phyloP scores from a whole-genome alignment of 2,329 filamentous ascomycete species.

The Ophiocordyceps polyrhachis-furcata region DNA sequence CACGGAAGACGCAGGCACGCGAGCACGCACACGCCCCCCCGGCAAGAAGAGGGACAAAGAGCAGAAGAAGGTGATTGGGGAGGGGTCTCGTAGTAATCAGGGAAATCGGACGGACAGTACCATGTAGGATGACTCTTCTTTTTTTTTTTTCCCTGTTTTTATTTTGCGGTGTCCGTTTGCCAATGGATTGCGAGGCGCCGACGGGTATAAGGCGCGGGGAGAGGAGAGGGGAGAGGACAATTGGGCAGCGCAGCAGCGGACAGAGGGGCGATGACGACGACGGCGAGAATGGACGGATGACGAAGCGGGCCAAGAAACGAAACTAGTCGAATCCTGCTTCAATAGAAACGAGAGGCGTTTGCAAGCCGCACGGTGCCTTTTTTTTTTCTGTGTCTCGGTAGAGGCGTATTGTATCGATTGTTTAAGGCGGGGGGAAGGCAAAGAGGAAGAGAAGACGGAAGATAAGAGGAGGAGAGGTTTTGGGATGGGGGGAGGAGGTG shows the following conservation, averaged over 20 bases:
- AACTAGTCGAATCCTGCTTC: not conserved
- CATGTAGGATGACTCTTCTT: too few species aligned
- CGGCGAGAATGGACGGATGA: not conserved
- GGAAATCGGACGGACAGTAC: not conserved
- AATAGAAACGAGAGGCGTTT: not conserved
- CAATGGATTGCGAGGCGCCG: not conserved
- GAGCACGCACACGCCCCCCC: constrained; percentile 3
- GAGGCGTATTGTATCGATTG: too few species aligned
- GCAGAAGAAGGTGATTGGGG: not conserved
- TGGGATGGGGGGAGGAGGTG: not conserved
- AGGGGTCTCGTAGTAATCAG: not conserved
- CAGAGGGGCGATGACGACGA: not conserved
- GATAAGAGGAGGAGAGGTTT: not conserved
- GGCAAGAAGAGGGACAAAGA: constrained; percentile 1
- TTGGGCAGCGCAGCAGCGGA: not conserved
- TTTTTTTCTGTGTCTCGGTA: not conserved
- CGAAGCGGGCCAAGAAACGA: not conserved
- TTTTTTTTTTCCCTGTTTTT: not conserved
- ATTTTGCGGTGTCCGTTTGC: not conserved
- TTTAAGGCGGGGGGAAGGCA: not conserved
- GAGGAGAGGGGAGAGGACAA: not conserved
- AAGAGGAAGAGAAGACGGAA: not conserved
- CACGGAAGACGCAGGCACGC: constrained; percentile 4
- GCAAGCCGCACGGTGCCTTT: not conserved
- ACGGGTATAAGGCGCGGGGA: too few species aligned